Evolutionary conservation across 1,284 basidiomycete species (phyloP), one percentile per base, ranked within the genome.

Genomic region (Takashimella tepidaria): DNA sequence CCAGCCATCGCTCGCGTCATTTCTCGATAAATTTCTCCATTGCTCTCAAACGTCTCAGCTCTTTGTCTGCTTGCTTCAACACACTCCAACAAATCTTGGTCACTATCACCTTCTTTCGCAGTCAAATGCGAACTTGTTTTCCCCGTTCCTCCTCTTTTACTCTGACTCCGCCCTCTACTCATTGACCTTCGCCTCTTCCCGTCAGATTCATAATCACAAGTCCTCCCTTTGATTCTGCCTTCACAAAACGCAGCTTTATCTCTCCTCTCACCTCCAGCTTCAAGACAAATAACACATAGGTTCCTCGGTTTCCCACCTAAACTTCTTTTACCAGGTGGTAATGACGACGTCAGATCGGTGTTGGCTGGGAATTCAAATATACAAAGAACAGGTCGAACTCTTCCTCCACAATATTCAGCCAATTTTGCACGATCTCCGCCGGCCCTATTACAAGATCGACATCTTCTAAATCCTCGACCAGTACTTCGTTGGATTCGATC

Each of bases 191-290:
- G n/a, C n/a, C n/a, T n/a, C n/a, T n/a, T n/a, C n/a, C n/a, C n/a
- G n/a, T n/a, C n/a, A n/a, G n/a, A n/a, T n/a, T n/a, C n/a, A 37
- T 37, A 37, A 8, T 37, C 16, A 16, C 31, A 37, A 8, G 8
- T 37, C 8, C 8, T 16, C 31, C 31, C 31, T 8, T 16, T 37
- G 8, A 8, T 37, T 8, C 31, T 8, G n/a, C 31, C 31, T 16
- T 8, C 10, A 37, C 31, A 37, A 37, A 37, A 37, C 31, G 31
- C 8, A 37, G 31, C 31, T 8, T 16, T 37, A 16, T 37, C 31
- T 37, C 31, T 8, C 31, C 31, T 37, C 31, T 49, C 44, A 2
- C 48, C 51, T 11, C 51, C 44, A 1, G 50, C 50, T 5, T 31
- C 24, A 11, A 42, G 6, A 19, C 55, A 56, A 2, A 12, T 12